Conservation (phyloP, 768 basidiomycete genomes). For the Crassisporium funariophilum region DNA sequence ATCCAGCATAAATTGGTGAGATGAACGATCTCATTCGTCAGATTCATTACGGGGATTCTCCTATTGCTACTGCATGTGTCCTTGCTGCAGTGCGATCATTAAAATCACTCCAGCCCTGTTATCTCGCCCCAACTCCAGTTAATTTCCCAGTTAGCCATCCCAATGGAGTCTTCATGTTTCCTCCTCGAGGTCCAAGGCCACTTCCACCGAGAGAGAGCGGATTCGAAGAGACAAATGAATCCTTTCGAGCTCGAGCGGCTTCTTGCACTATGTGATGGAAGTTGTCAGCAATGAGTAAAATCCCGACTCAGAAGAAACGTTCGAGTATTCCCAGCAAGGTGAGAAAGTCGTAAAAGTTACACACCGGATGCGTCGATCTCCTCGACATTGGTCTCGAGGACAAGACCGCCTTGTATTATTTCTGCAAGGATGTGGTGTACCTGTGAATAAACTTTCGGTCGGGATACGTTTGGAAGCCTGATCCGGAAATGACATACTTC, state of each 20-base stretch:
- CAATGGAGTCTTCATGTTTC: conserved; percentile 68
- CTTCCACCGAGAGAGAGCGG: conserved; percentile 75
- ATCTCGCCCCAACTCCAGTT: conserved; percentile 62
- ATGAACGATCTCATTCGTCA: conserved; percentile 1
- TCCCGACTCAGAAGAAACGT: not conserved
- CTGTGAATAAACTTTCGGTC: conserved; percentile 38
- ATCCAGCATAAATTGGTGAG: too few relatives aligned
- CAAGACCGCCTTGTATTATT: conserved; percentile 94
- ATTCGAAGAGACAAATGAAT: conserved; percentile 80
- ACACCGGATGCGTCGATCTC: conserved; percentile 75
- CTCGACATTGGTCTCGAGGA: conserved; percentile 92
- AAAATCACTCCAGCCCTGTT: conserved; percentile 11
- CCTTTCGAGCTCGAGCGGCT: conserved; percentile 70
- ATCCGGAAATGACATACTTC: conserved; percentile 56
- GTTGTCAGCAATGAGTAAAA: conserved; percentile 9
- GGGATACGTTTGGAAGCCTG: not conserved
- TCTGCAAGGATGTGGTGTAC: conserved; percentile 96
- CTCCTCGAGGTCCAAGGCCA: conserved; percentile 61
- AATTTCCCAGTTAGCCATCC: conserved; percentile 81
- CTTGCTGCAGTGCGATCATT: conserved; percentile 4
- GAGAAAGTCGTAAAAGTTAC: conserved; percentile 24
- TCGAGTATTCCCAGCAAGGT: conserved; percentile 7
- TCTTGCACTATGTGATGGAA: conserved; percentile 54
- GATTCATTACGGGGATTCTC: not conserved
- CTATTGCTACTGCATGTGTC: too few relatives aligned